Percentiles rank a stretch among this genome's conserved stretches.
phyloP scores from a whole-genome alignment of 306 rosid genomes.

The Malus domestica region ASM211411v1 NC_041805.1:2593001-2593500 shows the following conservation, averaged over 20 bases:
- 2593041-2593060: too few relatives aligned
- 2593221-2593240: neutral
- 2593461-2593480: constrained; percentile 86
- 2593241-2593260: neutral
- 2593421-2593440: constrained; percentile 90
- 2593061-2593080: too few relatives aligned
- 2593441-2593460: constrained; percentile 98
- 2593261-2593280: constrained; percentile 71
- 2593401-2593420: constrained; percentile 92
- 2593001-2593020: too few relatives aligned
- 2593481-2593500: constrained; percentile 79
- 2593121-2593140: too few relatives aligned
- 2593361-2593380: constrained; percentile 68
- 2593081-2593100: too few relatives aligned
- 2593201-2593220: neutral
- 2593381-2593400: constrained; percentile 86
- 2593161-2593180: constrained; percentile 1
- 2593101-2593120: too few relatives aligned
- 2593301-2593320: constrained; percentile 82
- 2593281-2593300: constrained; percentile 81
- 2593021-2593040: too few relatives aligned
- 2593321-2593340: constrained; percentile 89
- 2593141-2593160: neutral
- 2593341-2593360: constrained; percentile 95
- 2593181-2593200: neutral